Evolutionary conservation across 495 filamentous ascomycete genomes (phyloP).

Genomic region (Penicillium ochrochloron): DNA sequence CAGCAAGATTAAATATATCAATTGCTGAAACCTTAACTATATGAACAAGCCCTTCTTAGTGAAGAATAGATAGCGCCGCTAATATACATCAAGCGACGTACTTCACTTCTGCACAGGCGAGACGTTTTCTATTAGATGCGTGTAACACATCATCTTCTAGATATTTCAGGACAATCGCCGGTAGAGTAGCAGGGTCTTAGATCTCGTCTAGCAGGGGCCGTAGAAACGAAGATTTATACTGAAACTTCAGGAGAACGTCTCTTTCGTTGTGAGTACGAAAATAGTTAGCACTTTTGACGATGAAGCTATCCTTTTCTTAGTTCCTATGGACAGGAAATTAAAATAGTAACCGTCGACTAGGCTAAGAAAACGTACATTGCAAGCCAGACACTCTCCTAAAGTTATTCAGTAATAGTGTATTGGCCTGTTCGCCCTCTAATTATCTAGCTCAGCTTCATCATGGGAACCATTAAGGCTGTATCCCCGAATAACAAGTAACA

Average conservation of each 20-base stretch:
- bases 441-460: slow-evolving; percentile 1
- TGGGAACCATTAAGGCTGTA: not conserved
- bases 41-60: not conserved
- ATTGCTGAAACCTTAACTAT: not conserved
- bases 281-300: slow-evolving; percentile 2
- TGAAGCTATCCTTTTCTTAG: not conserved
- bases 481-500: not conserved
- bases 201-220: not conserved
- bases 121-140: not conserved
- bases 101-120: not conserved
- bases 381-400: not conserved
- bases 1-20: not conserved
- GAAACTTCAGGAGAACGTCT: not conserved
- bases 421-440: not conserved
- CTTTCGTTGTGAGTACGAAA: slow-evolving; percentile 4
- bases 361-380: not conserved
- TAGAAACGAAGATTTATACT: not conserved
- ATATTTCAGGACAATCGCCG: not conserved
- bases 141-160: not conserved
- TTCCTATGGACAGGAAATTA: not conserved
- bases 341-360: not conserved
- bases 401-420: not conserved
- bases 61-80: slow-evolving; percentile 1
- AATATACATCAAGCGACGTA: not conserved
- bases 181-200: not conserved